Base-by-base conservation (phyloP, 805 yeast genomes). In the Starmerella asiatica region DNA sequence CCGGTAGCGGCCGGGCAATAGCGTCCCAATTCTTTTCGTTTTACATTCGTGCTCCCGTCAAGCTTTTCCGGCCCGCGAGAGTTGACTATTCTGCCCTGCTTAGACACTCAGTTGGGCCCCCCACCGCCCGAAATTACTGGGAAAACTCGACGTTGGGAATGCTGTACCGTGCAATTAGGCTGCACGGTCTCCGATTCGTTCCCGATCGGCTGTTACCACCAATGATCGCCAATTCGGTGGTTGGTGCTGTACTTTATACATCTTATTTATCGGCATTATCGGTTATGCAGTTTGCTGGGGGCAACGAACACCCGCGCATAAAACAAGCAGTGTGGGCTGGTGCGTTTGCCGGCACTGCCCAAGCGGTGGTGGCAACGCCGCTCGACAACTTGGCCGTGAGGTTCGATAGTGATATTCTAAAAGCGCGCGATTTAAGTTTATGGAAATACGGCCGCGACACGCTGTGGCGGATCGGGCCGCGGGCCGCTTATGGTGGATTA, bases 291-390 rank as follows among this genome's bases (percentile, higher is more conserved):
- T 45, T 39, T 28, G 41, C 48, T 16, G 46, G 35, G 37, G 44
- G 44, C 40, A 44, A 44, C 32, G 35, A 37, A 38, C 54, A 63
- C 41, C 84, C 81, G 49, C 75, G 84, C 0, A 54, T 55, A 37
- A 21, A 33, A 27, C 60, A 58, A 34, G 48, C 65, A n/a, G 73
- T 82, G 59, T 58, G 74, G 35, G 83, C 95, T 0, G 97, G 97
- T 0, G 74, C 77, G 40, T 47, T 82, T 0, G 95, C 95, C 0
- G 96, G 96, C 1, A 74, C 78, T 0, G 74, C 76, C 19, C 94
- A 91, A 51, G 79, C 93, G n/a, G 61, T 83, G 15, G 86, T 83
- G 0, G 94, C 94, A 2, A 88, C 95, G 1, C 97, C 97, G 0
- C 67, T 88, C 4, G 96, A 88, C 59, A 94, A 96, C 6, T 74